Base-by-base conservation (phyloP, 179 eudicot genomes). In the Beta lomatogona region DNA sequence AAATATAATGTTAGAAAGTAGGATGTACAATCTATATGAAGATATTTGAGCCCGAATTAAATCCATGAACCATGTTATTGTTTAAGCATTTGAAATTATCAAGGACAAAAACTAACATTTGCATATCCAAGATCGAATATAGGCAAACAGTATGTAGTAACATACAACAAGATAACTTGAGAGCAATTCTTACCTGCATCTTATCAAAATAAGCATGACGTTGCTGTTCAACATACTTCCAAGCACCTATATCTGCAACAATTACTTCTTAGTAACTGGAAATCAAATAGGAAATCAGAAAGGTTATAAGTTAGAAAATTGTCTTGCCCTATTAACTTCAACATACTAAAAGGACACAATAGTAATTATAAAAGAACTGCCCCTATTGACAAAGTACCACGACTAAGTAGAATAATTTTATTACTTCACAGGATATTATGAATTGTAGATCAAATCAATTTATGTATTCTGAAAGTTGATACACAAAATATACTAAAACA, bases 141-240 rank as follows among this genome's bases (percentile, higher is more conserved):
- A 64, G 25, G 31, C n/a, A 12, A 72, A 70, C 25, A 14, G 75
- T n/a, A 65, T 7, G 25, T 4, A 25, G 28, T 22, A 73, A 46
- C 50, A 67, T 12, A 19, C 45, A 55, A 28, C 36, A 83, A 5
- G 31, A 71, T 19, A 55, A 75, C 1, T 45, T 55, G 78, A 48
- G 59, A 21, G 52, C 54, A 69, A 75, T 14, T 3, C 21, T 36
- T 67, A 96, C 99, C 97, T 97, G 98, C 99, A 97, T 97, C 84
- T 84, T 91, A 82, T 89, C 94, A 82, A 97, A 97, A 82, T 89
- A 97, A 80, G 99, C 97, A 86, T 94, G 99, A 31, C 99, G 91
- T 81, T 92, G 97, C 86, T 92, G 91, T 84, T 93, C 92, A 85
- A 97, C 89, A 86, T 87, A 89, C 83, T 90, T 82, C 99, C 99